A percentile compares a stretch with the other conserved stretches of the same genome.
phyloP scores from a whole-genome alignment of 2,329 filamentous ascomycete species.

The Cyanodermella asteris region DNA sequence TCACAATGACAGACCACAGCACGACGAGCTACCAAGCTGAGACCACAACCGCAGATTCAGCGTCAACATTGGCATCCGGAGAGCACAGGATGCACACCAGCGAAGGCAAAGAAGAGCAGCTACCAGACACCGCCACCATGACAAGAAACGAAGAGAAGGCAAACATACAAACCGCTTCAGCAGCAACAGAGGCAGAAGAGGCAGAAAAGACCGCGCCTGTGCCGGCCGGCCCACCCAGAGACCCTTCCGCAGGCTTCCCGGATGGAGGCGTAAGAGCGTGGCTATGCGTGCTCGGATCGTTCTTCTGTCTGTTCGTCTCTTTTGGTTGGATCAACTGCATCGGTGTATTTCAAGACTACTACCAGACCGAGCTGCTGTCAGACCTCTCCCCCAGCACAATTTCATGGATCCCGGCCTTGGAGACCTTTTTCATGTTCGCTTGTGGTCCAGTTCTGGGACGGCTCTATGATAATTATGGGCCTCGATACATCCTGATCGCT shows the following conservation, averaged over 20 bases:
- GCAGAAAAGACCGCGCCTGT: conserved; percentile 9
- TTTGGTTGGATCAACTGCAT: conserved; percentile 30
- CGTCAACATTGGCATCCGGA: too few relatives aligned
- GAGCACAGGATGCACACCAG: too few relatives aligned
- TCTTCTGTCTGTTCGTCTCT: conserved; percentile 24
- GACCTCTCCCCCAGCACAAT: conserved; percentile 31
- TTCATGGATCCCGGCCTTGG: conserved; percentile 39
- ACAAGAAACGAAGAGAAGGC: too few relatives aligned
- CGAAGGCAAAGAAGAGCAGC: too few relatives aligned
- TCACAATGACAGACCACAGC: too few relatives aligned
- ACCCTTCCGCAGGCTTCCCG: too few relatives aligned
- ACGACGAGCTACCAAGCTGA: too few relatives aligned
- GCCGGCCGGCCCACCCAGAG: conserved; percentile 20
- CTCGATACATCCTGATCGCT: conserved; percentile 28
- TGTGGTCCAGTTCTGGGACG: conserved; percentile 40
- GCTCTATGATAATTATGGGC: conserved; percentile 41
- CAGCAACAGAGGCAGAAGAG: conserved; percentile 3
- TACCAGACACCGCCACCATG: too few relatives aligned
- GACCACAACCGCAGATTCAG: too few relatives aligned
- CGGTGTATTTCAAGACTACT: conserved; percentile 38
- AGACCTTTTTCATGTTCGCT: conserved; percentile 33
- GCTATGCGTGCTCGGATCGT: conserved; percentile 30
- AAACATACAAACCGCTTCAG: too few relatives aligned
- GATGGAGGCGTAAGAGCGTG: conserved; percentile 37
- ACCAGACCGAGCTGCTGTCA: conserved; percentile 26